Conservation (phyloP, 1,284 basidiomycete genomes). For the Coniferiporia sulphurascens region DNA sequence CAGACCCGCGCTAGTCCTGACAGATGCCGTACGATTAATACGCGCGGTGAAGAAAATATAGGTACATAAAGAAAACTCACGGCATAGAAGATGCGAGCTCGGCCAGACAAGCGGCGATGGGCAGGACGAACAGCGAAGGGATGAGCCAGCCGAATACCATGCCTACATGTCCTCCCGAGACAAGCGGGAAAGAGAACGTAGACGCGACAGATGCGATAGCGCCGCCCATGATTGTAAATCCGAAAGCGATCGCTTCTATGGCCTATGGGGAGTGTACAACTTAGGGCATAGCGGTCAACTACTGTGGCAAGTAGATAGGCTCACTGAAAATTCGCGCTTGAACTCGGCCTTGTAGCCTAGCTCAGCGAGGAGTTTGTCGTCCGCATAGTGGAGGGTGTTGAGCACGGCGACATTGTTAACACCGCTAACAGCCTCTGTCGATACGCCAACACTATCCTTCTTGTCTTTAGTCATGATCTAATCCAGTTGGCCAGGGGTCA, state of each 20-base stretch:
- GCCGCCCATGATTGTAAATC: slow-evolving; percentile 68
- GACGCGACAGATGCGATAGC: slow-evolving; percentile 66
- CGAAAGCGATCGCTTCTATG: slow-evolving; percentile 62
- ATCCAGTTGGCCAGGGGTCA: neutral
- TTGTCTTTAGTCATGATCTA: slow-evolving; percentile 1
- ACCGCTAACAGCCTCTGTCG: neutral
- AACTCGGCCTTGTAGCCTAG: slow-evolving; percentile 76
- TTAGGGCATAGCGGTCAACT: neutral
- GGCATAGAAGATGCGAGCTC: slow-evolving; percentile 74
- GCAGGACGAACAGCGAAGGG: slow-evolving; percentile 63
- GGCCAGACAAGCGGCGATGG: slow-evolving; percentile 62
- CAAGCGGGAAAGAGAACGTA: slow-evolving; percentile 57
- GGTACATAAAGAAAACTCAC: slow-evolving; percentile 36
- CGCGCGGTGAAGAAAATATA: neutral
- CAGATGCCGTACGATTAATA: neutral
- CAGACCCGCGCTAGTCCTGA: slow-evolving; percentile 61
- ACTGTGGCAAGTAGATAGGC: slow-evolving; percentile 20
- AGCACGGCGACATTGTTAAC: neutral
- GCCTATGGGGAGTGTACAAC: slow-evolving; percentile 31
- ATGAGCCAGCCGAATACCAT: slow-evolving; percentile 78
- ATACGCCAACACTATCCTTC: slow-evolving; percentile 4
- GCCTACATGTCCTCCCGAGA: slow-evolving; percentile 69
- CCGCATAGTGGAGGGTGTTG: neutral
- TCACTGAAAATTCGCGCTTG: slow-evolving; percentile 69
- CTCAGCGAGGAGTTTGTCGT: slow-evolving; percentile 44